Evolutionary conservation across 2,329 filamentous ascomycete genomes (phyloP), one percentile per base, ranked within the genome.

Genomic region (Dothistroma pini): DNA sequence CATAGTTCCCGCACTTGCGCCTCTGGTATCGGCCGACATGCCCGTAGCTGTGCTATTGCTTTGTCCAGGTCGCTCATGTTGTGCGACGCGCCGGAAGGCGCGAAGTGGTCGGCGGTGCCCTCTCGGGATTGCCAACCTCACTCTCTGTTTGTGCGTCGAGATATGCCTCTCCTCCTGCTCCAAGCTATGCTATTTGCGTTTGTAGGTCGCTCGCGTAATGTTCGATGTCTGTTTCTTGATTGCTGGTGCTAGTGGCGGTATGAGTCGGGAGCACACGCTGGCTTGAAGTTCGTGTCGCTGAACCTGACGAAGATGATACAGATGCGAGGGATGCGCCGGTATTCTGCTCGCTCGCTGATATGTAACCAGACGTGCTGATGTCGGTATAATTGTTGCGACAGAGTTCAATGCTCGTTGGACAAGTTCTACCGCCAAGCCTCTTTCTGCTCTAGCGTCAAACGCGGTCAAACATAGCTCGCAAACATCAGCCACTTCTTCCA

Each of bases 21-120:
- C 80, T 99, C 95, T 64, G 95, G 93, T 69, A 99, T 99, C 58
- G 93, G 93, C 64, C 93, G 90, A 79, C 95, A 99, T 74, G 92
- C 90, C 81, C 95, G 91, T 74, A 99, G 83, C 78, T 97, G 93
- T 76, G 91, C 89, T 74, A 99, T 99, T 62, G 93, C 93, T 79
- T 86, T 90, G 80, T 97, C 95, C 72, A 97, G 85, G 77, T 97
- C 92, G 78, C 93, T 96, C 89, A 96, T 97, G 14, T 51, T 66
- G 63, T 47, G 56, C 51, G 53, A 50, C 53, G 66, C 66, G 66
- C 66, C 64, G 38, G 38, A 34, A 51, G 65, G 66, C 64, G 66
- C 66, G 44, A 35, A 11, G 19, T 35, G 10, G 7, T 29, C 1
- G 11, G 21, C 7, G 21, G 14, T 12, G 21, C 19, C 12, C 29